Percentiles rank a stretch among this genome's conserved stretches.
These are phyloP conservation scores for Epithemia pelagica DNA, from an alignment of 108 stramenopile species.

Conservation along the genomic window DNA sequence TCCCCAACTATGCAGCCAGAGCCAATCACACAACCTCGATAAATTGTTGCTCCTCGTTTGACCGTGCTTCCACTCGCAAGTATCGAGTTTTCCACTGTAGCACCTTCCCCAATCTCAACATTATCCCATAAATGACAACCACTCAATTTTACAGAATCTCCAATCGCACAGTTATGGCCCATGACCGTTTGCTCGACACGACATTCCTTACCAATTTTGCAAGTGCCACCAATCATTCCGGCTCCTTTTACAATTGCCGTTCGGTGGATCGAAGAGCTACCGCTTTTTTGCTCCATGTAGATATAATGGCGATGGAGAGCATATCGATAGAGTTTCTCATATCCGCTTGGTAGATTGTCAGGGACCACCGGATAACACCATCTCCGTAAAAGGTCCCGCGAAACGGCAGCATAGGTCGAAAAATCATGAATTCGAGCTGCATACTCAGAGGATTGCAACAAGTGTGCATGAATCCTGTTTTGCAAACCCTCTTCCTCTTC, in stretches of 20 bases:
- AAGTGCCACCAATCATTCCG: constrained; percentile 55
- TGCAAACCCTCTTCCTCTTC: constrained; percentile 94
- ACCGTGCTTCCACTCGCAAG: constrained; percentile 64
- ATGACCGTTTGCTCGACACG: constrained; percentile 56
- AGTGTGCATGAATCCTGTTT: constrained; percentile 81
- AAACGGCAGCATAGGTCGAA: constrained; percentile 78
- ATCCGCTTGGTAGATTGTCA: constrained; percentile 52
- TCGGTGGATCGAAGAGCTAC: constrained; percentile 39
- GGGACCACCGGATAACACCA: constrained; percentile 96
- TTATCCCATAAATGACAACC: constrained; percentile 84
- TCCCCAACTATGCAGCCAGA: constrained; percentile 79
- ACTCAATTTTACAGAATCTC: constrained; percentile 35
- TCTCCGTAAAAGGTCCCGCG: constrained; percentile 77
- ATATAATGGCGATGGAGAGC: constrained; percentile 46
- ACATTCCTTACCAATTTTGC: constrained; percentile 66
- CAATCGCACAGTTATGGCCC: constrained; percentile 69
- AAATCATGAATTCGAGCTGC: constrained; percentile 86
- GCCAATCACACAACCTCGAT: constrained; percentile 86
- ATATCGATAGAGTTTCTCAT: constrained; percentile 32
- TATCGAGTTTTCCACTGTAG: constrained; percentile 54
- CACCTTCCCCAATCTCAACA: constrained; percentile 65
- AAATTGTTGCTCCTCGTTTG: constrained; percentile 57
- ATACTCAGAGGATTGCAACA: constrained; percentile 60
- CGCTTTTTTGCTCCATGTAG: constrained; percentile 33
- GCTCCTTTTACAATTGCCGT: constrained; percentile 51